These are phyloP conservation scores for Schizothecium vesticola DNA, from an alignment of 495 filamentous ascomycete genomes.

Conservation along the genomic window DNA sequence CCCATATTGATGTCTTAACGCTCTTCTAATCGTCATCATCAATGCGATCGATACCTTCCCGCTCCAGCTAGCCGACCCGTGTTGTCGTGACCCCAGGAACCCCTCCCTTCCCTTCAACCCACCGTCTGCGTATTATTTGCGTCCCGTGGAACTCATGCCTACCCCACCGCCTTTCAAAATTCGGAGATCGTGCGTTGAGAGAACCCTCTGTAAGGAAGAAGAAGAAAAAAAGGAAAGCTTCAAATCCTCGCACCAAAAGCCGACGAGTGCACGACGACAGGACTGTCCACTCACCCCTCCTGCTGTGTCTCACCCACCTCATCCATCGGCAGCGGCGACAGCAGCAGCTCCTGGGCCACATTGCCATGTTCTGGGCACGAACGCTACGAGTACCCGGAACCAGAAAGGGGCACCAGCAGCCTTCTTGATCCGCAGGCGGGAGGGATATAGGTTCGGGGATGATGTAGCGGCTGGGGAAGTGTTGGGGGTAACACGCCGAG, in stretches of 20 bases:
- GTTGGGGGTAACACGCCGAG: no score
- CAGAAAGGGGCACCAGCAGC: neutral
- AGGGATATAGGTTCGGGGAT: neutral
- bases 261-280: no score
- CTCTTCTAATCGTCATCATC: neutral
- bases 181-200: no score
- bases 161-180: no score
- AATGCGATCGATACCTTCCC: neutral
- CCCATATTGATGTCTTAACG: neutral
- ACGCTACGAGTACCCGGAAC: neutral
- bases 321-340: neutral
- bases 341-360: neutral
- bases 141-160: neutral
- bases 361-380: neutral
- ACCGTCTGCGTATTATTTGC: neutral
- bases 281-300: no score
- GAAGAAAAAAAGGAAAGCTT: no score
- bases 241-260: no score
- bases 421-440: no score
- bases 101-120: neutral
- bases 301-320: no score
- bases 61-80: neutral
- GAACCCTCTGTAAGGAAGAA: no score
- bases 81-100: neutral
- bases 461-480: no score